Evolutionary conservation across 805 yeast genomes (phyloP), one percentile per base, ranked within the genome.

Genomic region (Candida endomychidarum): DNA sequence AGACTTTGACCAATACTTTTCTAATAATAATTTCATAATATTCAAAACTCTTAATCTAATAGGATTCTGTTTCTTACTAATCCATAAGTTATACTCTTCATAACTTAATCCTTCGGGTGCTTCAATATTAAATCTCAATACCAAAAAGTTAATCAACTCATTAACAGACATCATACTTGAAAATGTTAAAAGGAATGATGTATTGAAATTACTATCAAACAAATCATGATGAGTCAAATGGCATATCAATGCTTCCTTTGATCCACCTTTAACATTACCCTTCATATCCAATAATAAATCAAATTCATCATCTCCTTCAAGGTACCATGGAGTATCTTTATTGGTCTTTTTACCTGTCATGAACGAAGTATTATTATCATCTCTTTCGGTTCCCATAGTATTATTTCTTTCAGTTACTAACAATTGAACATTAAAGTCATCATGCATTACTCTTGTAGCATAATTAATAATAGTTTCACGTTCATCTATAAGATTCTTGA

Each of bases 81-180:
- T 70, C 96, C 96, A 88, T 8, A 72, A 61, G 32, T 79, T 77
- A 57, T 85, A 86, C 53, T 87, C 95, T 46, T 84, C 95, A 54
- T 80, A 86, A 43, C 86, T 78, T 44, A 91, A 63, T 0, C 95
- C 96, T 53, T 86, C 96, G 0, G 96, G 96, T 16, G 96, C 93
- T 46, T 77, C 78, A 11, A 78, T 62, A 40, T 80, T 74, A 60
- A 81, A 91, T 40, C 95, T 69, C 27, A 74, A 73, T 22, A 85
- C 74, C 50, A 87, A 62, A 30, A 76, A 56, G 28, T 72, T 71
- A 30, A 86, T 65, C 25, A 90, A 66, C 38, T 81, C 84, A 8
- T 73, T 60, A 2, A 93, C 74, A 3, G 83, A 72, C 66, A 83
- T 75, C 57, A 89, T 85, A 23, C 90, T 79, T 25, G 83, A 69